These are phyloP conservation scores for Leishmania mexicana DNA, from an alignment of 208 protist species.

Conservation along the genomic window DNA sequence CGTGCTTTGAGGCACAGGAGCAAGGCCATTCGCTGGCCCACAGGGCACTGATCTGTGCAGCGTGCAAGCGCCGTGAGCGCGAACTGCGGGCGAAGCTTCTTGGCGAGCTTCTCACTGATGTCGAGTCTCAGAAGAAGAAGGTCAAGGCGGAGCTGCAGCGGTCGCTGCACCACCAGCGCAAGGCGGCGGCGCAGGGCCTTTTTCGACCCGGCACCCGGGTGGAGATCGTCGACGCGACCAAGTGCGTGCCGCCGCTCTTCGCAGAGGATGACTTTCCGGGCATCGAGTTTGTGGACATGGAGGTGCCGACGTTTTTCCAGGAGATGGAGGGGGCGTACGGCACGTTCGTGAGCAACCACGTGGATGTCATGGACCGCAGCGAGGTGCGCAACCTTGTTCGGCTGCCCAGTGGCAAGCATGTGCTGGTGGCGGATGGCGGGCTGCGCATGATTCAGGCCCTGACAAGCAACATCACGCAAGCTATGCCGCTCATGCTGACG, in stretches of 20 bases:
- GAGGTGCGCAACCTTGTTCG: constrained; percentile 88
- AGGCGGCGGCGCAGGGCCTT: constrained; percentile 81
- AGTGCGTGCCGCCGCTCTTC: constrained; percentile 77
- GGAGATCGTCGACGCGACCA: constrained; percentile 72
- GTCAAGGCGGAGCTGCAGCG: constrained; percentile 71
- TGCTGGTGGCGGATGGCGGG: constrained; percentile 86
- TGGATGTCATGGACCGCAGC: constrained; percentile 82
- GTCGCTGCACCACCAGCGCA: constrained; percentile 77
- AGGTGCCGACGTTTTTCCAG: constrained; percentile 44
- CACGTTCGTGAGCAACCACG: constrained; percentile 85
- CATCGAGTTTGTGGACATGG: constrained; percentile 77
- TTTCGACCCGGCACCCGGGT: constrained; percentile 75
- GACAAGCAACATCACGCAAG: constrained; percentile 44
- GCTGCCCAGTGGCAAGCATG: constrained; percentile 74
- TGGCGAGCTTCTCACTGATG: constrained; percentile 65
- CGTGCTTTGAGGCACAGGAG: constrained; percentile 71
- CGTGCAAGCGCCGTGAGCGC: constrained; percentile 67
- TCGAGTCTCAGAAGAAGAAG: constrained; percentile 67
- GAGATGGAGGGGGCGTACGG: constrained; percentile 77
- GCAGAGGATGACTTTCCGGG: constrained; percentile 84
- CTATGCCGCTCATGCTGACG: constrained; percentile 28
- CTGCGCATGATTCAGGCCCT: constrained; percentile 77
- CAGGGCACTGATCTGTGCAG: constrained; percentile 63
- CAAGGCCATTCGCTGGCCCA: constrained; percentile 50
- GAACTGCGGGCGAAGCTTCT: constrained; percentile 75